A percentile compares a stretch with the other conserved stretches of the same genome.
These are phyloP conservation scores for Tagetes erecta DNA, from an alignment of 129 eudicot genomes.

Conservation along the genomic window DNA sequence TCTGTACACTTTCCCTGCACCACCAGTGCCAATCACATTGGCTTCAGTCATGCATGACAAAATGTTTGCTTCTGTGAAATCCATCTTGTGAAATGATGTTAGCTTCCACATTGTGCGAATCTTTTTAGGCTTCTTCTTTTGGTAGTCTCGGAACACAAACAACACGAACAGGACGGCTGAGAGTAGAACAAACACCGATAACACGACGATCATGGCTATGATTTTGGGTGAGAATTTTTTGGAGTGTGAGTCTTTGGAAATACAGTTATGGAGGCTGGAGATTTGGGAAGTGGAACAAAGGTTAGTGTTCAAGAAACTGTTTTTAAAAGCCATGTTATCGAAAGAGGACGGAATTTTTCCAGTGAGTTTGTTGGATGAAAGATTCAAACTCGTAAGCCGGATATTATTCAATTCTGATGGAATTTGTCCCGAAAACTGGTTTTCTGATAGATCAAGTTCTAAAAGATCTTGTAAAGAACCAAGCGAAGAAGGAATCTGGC, in stretches of 20 bases:
- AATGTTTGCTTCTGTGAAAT: slow-evolving; percentile 63
- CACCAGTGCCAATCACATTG: slow-evolving; percentile 70
- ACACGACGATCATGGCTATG: slow-evolving; percentile 49
- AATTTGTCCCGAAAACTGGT: slow-evolving; percentile 70
- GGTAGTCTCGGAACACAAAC: slow-evolving; percentile 44
- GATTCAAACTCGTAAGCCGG: slow-evolving; percentile 58
- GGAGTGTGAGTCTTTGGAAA: slow-evolving; percentile 28
- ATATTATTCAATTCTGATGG: slow-evolving; percentile 60
- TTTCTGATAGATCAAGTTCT: slow-evolving; percentile 73
- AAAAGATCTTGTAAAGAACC: slow-evolving; percentile 65
- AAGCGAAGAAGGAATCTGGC: slow-evolving; percentile 59
- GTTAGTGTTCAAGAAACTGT: slow-evolving; percentile 74
- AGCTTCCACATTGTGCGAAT: slow-evolving; percentile 59
- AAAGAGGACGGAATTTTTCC: slow-evolving; percentile 64
- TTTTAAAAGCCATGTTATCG: slow-evolving; percentile 65
- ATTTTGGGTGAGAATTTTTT: slow-evolving; percentile 48
- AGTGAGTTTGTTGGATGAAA: slow-evolving; percentile 65
- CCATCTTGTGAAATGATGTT: slow-evolving; percentile 65
- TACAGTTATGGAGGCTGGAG: slow-evolving; percentile 51
- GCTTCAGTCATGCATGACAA: slow-evolving; percentile 54
- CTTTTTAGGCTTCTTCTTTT: slow-evolving; percentile 48
- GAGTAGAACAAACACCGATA: slow-evolving; percentile 46
- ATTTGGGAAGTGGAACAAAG: slow-evolving; percentile 50
- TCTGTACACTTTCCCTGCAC: slow-evolving; percentile 79
- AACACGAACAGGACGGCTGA: slow-evolving; percentile 35